A percentile compares a stretch with the other conserved stretches of the same genome.
phyloP scores from a whole-genome alignment of 257 asterid genomes.

The Gentiana macrophylla region DNA sequence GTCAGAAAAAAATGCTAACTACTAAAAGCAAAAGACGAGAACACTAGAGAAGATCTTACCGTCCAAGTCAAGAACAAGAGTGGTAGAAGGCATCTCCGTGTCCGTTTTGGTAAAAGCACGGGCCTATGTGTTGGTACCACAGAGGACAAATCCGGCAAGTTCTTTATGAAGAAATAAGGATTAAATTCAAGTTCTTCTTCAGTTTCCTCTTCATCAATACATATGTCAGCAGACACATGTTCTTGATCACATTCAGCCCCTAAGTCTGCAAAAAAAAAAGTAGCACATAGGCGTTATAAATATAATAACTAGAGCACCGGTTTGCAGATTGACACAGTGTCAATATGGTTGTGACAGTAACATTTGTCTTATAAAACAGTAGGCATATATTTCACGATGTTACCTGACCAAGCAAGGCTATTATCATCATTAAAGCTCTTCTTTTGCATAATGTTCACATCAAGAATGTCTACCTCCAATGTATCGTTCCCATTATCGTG shows the following conservation, averaged over 20 bases:
- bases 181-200: conserved; percentile 80
- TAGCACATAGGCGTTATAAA: conserved; percentile 10
- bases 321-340: neutral
- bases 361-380: neutral
- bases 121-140: conserved; percentile 85
- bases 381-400: too few species aligned
- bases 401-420: conserved; percentile 18
- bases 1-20: too few species aligned
- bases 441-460: conserved; percentile 16
- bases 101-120: conserved; percentile 69
- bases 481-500: conserved; percentile 44
- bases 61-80: conserved; percentile 91
- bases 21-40: neutral
- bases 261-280: conserved; percentile 24
- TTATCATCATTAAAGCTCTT: conserved; percentile 9
- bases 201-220: conserved; percentile 60
- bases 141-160: conserved; percentile 68
- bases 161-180: conserved; percentile 83
- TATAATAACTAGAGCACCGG: neutral
- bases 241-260: conserved; percentile 77
- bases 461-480: conserved; percentile 30
- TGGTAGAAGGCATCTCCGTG: conserved; percentile 90
- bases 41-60: conserved; percentile 34
- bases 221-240: conserved; percentile 45
- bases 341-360: too few species aligned